phyloP scores from a whole-genome alignment of 2,329 filamentous ascomycete species.

The Exophiala phaeomuriformis region DNA sequence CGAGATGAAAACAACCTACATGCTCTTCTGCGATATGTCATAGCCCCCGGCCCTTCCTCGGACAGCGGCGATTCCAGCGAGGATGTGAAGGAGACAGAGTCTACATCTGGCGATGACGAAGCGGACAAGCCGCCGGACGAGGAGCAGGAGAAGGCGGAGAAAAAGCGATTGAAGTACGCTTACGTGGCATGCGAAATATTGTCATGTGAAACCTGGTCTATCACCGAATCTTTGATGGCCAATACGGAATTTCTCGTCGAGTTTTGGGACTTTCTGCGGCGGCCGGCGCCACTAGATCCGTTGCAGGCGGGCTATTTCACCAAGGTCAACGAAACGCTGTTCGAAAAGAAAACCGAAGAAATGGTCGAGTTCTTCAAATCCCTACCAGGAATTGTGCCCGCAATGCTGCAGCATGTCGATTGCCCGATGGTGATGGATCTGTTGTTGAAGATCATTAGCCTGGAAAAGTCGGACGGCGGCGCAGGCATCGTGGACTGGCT shows the following conservation, averaged over 20 bases:
- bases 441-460: conserved; percentile 88
- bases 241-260: conserved; percentile 68
- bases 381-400: conserved; percentile 69
- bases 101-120: conserved; percentile 21
- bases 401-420: conserved; percentile 88
- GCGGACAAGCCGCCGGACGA: conserved; percentile 29
- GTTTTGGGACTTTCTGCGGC: conserved; percentile 87
- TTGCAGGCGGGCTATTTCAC: conserved; percentile 97
- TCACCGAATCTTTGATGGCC: conserved; percentile 85
- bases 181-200: conserved; percentile 90
- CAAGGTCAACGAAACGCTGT: conserved; percentile 94
- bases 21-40: conserved; percentile 82
- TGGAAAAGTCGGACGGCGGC: conserved; percentile 86
- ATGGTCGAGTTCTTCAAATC: conserved; percentile 88
- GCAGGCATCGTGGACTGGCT: conserved; percentile 96
- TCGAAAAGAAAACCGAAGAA: conserved; percentile 96
- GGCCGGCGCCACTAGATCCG: conserved; percentile 78
- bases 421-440: conserved; percentile 98
- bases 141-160: conserved; percentile 68
- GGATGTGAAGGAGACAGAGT: conserved; percentile 31
- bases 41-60: conserved; percentile 58
- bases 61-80: conserved; percentile 47
- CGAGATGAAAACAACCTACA: conserved; percentile 79
- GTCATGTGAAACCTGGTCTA: conserved; percentile 94
- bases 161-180: conserved; percentile 85